A percentile compares a stretch with the other conserved stretches of the same genome.
These are phyloP conservation scores for Tephrocybe sp. DNA, from an alignment of 768 basidiomycete genomes.

Conservation along the genomic window DNA sequence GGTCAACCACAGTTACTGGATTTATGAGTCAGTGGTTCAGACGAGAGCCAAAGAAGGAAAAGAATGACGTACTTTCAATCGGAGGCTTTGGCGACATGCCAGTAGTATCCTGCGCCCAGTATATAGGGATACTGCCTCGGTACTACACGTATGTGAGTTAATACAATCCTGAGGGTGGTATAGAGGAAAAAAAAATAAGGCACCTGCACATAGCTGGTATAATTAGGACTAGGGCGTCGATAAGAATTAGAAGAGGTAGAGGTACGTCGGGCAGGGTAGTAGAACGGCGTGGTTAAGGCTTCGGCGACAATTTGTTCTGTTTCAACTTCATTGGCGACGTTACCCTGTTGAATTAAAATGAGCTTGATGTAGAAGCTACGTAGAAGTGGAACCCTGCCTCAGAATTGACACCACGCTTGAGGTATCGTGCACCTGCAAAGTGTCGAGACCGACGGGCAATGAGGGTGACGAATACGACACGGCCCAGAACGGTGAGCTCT, in stretches of 20 bases:
- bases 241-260: conserved; percentile 10
- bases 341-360: conserved; percentile 63
- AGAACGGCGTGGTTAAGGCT: conserved; percentile 85
- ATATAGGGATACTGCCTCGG: conserved; percentile 92
- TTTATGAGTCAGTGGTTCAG: background rate
- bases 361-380: too few species aligned
- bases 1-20: conserved; percentile 88
- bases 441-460: conserved; percentile 93
- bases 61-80: conserved; percentile 77
- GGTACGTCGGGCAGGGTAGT: conserved; percentile 55
- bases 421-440: conserved; percentile 92
- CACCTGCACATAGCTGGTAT: conserved; percentile 94
- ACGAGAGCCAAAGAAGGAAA: background rate
- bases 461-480: conserved; percentile 90
- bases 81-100: conserved; percentile 92
- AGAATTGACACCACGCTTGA: conserved; percentile 93
- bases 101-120: conserved; percentile 93
- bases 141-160: conserved; percentile 47
- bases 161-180: background rate
- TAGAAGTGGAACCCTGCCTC: conserved; percentile 48
- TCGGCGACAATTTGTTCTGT: conserved; percentile 97
- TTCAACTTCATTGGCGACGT: conserved; percentile 98
- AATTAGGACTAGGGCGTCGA: conserved; percentile 74
- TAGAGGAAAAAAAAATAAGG: conserved; percentile 2
- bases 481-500: conserved; percentile 90